Evolutionary conservation across 164 flowering plant genomes (phyloP).

Genomic region (Chloranthus sessilifolius): DNA sequence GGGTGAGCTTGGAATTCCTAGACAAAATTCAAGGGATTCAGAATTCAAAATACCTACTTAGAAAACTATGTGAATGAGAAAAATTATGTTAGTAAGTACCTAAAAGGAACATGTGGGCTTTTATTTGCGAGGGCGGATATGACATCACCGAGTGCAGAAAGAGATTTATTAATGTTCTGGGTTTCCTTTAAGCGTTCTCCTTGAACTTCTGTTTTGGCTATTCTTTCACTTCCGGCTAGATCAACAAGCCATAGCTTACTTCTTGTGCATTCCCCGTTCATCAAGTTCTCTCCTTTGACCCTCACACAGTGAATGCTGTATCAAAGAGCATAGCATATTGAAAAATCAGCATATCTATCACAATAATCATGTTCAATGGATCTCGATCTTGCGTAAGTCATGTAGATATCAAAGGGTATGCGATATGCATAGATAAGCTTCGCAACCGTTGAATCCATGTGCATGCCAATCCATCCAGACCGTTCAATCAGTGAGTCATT

Average conservation of each 20-base stretch:
- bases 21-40: constrained; percentile 9
- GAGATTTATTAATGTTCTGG: constrained; percentile 87
- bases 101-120: constrained; percentile 90
- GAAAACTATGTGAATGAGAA: neutral
- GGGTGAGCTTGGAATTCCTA: constrained; percentile 96
- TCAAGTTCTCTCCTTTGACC: constrained; percentile 85
- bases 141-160: constrained; percentile 98
- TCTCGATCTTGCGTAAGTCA: too few relatives aligned
- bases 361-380: too few relatives aligned
- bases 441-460: too few relatives aligned
- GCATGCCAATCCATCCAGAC: too few relatives aligned
- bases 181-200: constrained; percentile 94
- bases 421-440: too few relatives aligned
- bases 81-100: constrained; percentile 32
- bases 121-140: constrained; percentile 90
- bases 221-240: constrained; percentile 92
- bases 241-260: constrained; percentile 98
- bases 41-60: neutral
- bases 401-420: too few relatives aligned
- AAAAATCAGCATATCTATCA: constrained; percentile 10
- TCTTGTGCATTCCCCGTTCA: constrained; percentile 86
- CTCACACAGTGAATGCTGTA: constrained; percentile 92
- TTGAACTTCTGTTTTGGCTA: constrained; percentile 93
- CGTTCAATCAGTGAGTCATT: too few relatives aligned
- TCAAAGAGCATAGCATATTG: constrained; percentile 5